Evolutionary conservation across 345 rosid genomes (phyloP), one percentile per base, ranked within the genome.

Genomic region (Gossypium rotundifolium): DNA sequence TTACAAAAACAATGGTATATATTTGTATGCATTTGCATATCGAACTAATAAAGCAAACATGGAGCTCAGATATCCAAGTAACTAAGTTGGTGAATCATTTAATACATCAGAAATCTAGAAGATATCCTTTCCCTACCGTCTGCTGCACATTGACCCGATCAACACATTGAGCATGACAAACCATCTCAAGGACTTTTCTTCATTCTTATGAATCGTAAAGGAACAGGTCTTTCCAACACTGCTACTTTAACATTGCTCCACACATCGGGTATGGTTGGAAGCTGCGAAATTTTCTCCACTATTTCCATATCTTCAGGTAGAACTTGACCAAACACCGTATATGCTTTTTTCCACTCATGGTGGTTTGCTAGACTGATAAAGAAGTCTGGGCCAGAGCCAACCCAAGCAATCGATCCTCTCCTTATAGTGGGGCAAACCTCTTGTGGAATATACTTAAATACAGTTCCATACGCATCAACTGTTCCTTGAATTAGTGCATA

Each of bases 361-460:
- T 96, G 98, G 79, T 91, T 84, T 5, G 93, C 96, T 72, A 96
- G 85, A 85, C 97, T 96, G 66, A 93, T 84, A 64, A 93, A 90
- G 85, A 96, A 96, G 74, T 90, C 99, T 0, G 99, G 98, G 3
- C 97, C 96, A 1, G 93, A 85, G 59, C 90, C 93, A 9, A 87
- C 87, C 97, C 98, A 91, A 0, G 96, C 99, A 20, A 95, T 90
- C 9, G 96, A 89, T 67, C 99, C 99, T 78, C 95, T 86, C 65
- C 62, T 86, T 75, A 93, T 72, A 64, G 82, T 80, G 14, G 93
- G 94, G 77, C 97, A 87, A 42, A 25, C 86, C 82, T 93, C 98
- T 16, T 73, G 74, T 16, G 92, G 92, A 66, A 93, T 85, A 18
- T 80, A 81, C 59, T 74, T 75, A 75, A 93, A 93, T 55, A 78